Evolutionary conservation across 148 eudicot genomes (phyloP).

Genomic region (Tetragonia tetragonoides): DNA sequence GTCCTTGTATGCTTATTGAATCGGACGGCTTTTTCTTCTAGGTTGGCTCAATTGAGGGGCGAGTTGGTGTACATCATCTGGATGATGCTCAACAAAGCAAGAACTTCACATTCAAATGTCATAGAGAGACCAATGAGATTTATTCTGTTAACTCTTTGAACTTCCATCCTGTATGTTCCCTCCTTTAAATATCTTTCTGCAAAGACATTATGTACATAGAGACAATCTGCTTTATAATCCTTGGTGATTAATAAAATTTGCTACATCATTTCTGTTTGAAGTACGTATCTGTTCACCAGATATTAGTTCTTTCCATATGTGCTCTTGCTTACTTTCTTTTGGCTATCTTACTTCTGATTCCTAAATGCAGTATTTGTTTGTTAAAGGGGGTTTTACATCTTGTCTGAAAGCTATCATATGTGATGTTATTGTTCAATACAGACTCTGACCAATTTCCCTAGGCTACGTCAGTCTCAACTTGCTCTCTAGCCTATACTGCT

Average conservation of each 20-base stretch:
- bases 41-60: slow-evolving; percentile 97
- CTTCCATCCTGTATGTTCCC: slow-evolving; percentile 81
- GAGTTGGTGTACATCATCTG: slow-evolving; percentile 96
- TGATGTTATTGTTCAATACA: too few relatives aligned
- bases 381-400: too few relatives aligned
- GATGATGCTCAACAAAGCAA: slow-evolving; percentile 83
- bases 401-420: too few relatives aligned
- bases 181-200: background rate
- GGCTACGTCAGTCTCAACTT: background rate
- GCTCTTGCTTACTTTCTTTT: too few relatives aligned
- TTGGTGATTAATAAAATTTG: background rate
- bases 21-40: slow-evolving; percentile 23
- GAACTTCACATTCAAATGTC: slow-evolving; percentile 96
- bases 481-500: background rate
- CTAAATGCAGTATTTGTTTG: too few relatives aligned
- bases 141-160: slow-evolving; percentile 86
- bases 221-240: background rate
- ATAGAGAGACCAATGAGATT: slow-evolving; percentile 80
- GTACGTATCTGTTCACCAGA: too few relatives aligned
- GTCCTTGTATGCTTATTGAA: slow-evolving; percentile 5
- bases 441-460: too few relatives aligned
- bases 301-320: too few relatives aligned
- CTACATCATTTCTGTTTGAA: background rate
- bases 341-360: too few relatives aligned
- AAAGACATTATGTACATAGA: background rate